phyloP scores from a whole-genome alignment of 2,329 filamentous ascomycete species.

The Nemania sp. region DNA sequence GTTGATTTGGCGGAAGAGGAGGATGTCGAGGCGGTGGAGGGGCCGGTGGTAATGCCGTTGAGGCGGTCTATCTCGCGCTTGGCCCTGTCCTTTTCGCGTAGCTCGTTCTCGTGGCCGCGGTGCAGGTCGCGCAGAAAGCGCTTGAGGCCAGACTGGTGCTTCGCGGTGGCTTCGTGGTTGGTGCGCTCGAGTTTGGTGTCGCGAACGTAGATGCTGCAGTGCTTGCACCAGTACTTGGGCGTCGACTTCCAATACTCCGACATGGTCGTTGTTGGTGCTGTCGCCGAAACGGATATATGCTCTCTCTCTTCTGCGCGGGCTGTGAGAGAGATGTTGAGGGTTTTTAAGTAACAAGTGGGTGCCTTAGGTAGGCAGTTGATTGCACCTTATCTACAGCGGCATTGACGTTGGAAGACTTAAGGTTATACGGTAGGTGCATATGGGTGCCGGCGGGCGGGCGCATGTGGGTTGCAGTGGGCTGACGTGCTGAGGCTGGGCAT shows the following conservation, averaged over 20 bases:
- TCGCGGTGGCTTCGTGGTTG: slow-evolving; percentile 88
- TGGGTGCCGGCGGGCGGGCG: neutral
- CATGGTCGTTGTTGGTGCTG: slow-evolving; percentile 64
- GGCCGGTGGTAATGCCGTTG: slow-evolving; percentile 75
- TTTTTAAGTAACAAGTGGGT: too few species aligned
- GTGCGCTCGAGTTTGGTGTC: slow-evolving; percentile 91
- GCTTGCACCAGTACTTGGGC: slow-evolving; percentile 98
- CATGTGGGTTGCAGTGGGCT: slow-evolving; percentile 12
- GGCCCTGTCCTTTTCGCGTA: slow-evolving; percentile 84
- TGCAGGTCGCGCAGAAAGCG: slow-evolving; percentile 91
- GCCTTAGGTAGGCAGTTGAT: too few species aligned
- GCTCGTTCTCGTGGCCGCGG: slow-evolving; percentile 82
- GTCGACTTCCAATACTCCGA: slow-evolving; percentile 99
- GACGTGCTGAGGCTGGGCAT: neutral
- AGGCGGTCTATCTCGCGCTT: slow-evolving; percentile 87
- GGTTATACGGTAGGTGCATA: slow-evolving; percentile 1
- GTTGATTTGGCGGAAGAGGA: slow-evolving; percentile 33
- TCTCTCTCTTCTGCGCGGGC: too few species aligned
- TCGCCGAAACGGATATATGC: neutral
- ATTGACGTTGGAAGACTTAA: neutral
- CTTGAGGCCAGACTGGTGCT: slow-evolving; percentile 87
- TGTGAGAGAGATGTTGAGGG: too few species aligned
- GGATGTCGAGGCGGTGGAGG: slow-evolving; percentile 52
- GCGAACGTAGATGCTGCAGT: slow-evolving; percentile 89
- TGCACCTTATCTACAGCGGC: neutral